Percentiles rank a stretch among this genome's conserved stretches.
Evolutionary conservation across 306 rosid genomes (phyloP).

Genomic region (Pyrus pyrifolia): DNA sequence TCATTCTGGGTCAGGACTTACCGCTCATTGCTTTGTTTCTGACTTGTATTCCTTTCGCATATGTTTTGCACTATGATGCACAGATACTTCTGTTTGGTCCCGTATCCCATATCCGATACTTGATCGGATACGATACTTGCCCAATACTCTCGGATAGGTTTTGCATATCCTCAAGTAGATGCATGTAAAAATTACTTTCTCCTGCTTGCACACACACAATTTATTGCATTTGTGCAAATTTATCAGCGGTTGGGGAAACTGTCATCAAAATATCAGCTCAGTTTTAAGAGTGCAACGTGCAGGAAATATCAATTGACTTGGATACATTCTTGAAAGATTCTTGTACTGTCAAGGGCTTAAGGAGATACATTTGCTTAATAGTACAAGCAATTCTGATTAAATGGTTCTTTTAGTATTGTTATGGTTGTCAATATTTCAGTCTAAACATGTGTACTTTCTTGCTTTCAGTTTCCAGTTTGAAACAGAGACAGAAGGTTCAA

Average conservation of each 20-base stretch:
- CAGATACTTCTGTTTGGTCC: too few relatives aligned
- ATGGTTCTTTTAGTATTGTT: not conserved
- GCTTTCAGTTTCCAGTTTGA: slow-evolving; percentile 88
- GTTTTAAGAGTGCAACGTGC: not conserved
- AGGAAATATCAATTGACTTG: not conserved
- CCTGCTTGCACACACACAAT: not conserved
- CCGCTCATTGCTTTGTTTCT: not conserved
- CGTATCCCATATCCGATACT: too few relatives aligned
- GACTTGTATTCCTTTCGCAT: not conserved
- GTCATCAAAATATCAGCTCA: not conserved
- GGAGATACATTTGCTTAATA: not conserved
- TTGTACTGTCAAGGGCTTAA: not conserved
- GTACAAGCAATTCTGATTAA: not conserved
- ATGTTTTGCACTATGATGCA: not conserved
- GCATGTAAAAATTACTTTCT: not conserved
- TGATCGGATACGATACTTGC: too few relatives aligned
- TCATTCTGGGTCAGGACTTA: not conserved
- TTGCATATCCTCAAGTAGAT: not conserved
- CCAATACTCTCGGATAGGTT: not conserved
- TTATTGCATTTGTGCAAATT: not conserved
- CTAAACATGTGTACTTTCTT: slow-evolving; percentile 8
- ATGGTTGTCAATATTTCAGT: not conserved
- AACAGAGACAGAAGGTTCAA: slow-evolving; percentile 78
- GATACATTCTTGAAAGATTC: not conserved
- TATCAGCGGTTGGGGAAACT: not conserved